Evolutionary conservation across 495 filamentous ascomycete species (phyloP).

Genomic region (Immersiella caudata): DNA sequence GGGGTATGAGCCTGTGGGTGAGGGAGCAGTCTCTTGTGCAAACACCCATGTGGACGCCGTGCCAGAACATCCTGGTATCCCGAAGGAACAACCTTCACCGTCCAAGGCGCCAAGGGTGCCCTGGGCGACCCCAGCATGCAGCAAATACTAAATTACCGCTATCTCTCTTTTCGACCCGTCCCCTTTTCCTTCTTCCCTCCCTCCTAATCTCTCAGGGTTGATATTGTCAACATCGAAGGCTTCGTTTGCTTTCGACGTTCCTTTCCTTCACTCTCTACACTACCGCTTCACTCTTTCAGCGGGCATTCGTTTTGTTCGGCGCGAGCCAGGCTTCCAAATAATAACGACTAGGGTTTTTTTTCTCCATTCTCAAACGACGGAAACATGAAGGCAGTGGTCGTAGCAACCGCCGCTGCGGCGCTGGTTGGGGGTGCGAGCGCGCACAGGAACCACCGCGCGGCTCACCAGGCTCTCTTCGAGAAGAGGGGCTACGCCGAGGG

Average conservation of each 20-base stretch:
- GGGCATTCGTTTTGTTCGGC: conserved; percentile 71
- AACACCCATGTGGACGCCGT: conserved; percentile 18
- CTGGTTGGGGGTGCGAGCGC: conserved; percentile 65
- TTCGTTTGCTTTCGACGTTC: conserved; percentile 54
- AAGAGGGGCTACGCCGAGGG: conserved; percentile 45
- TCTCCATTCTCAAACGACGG: conserved; percentile 20
- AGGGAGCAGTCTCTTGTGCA: conserved; percentile 3
- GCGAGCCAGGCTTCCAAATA: conserved; percentile 36
- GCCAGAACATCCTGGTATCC: conserved; percentile 25
- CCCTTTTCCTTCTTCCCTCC: conserved; percentile 45
- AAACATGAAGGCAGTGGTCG: conserved; percentile 69
- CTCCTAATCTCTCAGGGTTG: conserved; percentile 49
- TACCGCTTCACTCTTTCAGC: conserved; percentile 98
- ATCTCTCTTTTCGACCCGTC: conserved; percentile 25
- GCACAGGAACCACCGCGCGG: conserved; percentile 56
- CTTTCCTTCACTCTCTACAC: conserved; percentile 52
- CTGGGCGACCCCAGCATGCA: conserved; percentile 24
- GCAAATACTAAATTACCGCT: conserved; percentile 32
- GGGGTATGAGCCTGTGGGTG: neutral
- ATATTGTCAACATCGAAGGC: conserved; percentile 55
- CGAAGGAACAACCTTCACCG: conserved; percentile 24
- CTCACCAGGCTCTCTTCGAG: conserved; percentile 63
- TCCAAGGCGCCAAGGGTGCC: conserved; percentile 31
- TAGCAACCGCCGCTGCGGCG: conserved; percentile 67
- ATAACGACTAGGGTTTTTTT: conserved; percentile 10